phyloP scores from a whole-genome alignment of 257 asterid species.

The Ilex aquifolium region DNA sequence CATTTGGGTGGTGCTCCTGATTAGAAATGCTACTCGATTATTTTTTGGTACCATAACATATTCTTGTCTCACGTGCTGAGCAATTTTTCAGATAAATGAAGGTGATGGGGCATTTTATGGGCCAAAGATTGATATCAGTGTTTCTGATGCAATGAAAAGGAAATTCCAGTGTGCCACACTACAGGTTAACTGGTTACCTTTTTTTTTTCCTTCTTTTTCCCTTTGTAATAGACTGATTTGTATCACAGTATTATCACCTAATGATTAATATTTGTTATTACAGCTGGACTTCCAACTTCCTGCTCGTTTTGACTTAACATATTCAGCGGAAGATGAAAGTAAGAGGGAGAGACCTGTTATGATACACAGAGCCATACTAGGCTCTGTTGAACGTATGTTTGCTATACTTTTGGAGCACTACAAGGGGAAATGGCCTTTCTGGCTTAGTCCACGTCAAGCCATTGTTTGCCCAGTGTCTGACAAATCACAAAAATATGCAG shows the following conservation, averaged over 20 bases:
- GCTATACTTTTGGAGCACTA: conserved; percentile 94
- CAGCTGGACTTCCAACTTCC: conserved; percentile 99
- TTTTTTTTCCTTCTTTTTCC: background rate
- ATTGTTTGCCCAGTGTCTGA: conserved; percentile 98
- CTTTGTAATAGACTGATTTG: background rate
- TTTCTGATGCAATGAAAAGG: conserved; percentile 92
- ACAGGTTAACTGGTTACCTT: conserved; percentile 50
- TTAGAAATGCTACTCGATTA: no score
- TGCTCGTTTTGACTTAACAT: conserved; percentile 76
- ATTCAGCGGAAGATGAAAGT: conserved; percentile 92
- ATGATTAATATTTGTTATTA: conserved; percentile 25
- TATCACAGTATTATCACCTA: conserved; percentile 3
- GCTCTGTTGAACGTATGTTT: conserved; percentile 95
- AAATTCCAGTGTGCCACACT: conserved; percentile 97
- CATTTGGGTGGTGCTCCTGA: no score
- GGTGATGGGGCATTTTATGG: conserved; percentile 99
- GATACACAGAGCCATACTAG: conserved; percentile 96
- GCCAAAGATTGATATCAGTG: conserved; percentile 83
- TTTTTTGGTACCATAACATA: no score
- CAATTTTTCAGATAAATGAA: conserved; percentile 60
- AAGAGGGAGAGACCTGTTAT: conserved; percentile 94
- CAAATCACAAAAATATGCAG: conserved; percentile 74
- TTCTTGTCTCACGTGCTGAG: conserved; percentile 10
- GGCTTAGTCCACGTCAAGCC: conserved; percentile 99
- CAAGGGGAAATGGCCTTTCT: conserved; percentile 99